Evolutionary conservation across 768 basidiomycete species (phyloP).

Genomic region (Cubamyces lactineus): DNA sequence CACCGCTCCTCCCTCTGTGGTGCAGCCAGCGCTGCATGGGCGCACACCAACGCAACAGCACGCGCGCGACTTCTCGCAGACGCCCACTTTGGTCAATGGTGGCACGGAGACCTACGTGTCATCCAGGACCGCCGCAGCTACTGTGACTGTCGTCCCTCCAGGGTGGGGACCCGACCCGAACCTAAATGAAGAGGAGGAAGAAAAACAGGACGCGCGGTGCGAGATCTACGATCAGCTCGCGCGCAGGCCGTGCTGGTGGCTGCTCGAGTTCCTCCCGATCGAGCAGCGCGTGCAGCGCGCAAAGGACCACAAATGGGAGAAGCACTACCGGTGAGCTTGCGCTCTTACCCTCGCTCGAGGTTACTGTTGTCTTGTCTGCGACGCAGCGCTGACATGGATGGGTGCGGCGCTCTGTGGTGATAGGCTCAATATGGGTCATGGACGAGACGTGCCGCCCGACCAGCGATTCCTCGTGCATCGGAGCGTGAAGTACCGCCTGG

Average conservation of each 20-base stretch:
- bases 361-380: constrained; percentile 6
- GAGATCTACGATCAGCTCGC: constrained; percentile 60
- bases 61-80: constrained; percentile 11
- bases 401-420: background rate
- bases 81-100: constrained; percentile 8
- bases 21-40: background rate
- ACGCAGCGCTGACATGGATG: background rate
- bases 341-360: background rate
- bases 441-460: constrained; percentile 22
- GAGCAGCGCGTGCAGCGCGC: constrained; percentile 31
- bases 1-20: background rate
- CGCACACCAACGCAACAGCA: background rate
- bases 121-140: background rate
- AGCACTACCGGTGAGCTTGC: constrained; percentile 19
- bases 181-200: constrained; percentile 58
- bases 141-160: background rate
- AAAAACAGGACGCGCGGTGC: constrained; percentile 58
- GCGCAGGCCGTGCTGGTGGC: constrained; percentile 61
- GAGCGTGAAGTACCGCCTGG: constrained; percentile 31
- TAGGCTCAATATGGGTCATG: constrained; percentile 32
- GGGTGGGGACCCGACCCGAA: constrained; percentile 12
- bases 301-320: constrained; percentile 25
- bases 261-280: constrained; percentile 55
- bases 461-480: constrained; percentile 29
- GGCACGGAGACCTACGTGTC: constrained; percentile 9